These are phyloP conservation scores for Clarireedia sp. DNA, from an alignment of 2,329 filamentous ascomycete species.

Conservation along the genomic window DNA sequence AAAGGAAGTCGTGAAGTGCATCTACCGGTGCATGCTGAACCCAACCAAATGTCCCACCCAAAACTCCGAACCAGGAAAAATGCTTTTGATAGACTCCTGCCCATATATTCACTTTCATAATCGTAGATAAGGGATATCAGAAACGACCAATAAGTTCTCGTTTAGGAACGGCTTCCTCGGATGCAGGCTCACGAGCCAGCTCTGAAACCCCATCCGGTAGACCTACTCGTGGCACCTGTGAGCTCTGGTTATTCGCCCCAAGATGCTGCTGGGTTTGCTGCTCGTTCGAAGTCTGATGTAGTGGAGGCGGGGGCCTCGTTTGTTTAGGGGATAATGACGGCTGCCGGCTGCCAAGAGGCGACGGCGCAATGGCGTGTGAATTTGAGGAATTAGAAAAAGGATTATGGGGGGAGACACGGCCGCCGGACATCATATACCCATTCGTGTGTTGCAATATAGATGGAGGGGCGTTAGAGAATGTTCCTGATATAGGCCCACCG, in stretches of 20 bases:
- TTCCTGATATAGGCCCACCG: conserved; percentile 27
- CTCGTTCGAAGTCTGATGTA: conserved; percentile 9
- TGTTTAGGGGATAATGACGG: conserved; percentile 28
- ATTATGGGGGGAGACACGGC: conserved; percentile 27
- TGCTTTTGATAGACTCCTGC: conserved; percentile 7
- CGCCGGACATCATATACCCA: conserved; percentile 19
- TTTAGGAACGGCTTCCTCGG: not conserved
- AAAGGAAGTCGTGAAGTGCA: conserved; percentile 15
- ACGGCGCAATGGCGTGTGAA: conserved; percentile 26
- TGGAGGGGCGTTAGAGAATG: conserved; percentile 24
- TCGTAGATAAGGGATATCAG: conserved; percentile 19
- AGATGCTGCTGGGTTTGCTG: conserved; percentile 12
- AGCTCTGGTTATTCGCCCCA: conserved; percentile 8
- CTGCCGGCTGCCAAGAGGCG: conserved; percentile 28
- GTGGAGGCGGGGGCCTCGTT: conserved; percentile 15
- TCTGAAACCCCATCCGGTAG: conserved; percentile 12
- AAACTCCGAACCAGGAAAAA: conserved; percentile 13
- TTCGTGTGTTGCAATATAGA: conserved; percentile 23
- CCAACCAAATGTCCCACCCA: conserved; percentile 9
- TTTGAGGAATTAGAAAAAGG: conserved; percentile 24
- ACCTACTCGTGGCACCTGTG: conserved; percentile 16
- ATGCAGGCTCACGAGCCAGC: conserved; percentile 16
- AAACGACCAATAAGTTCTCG: conserved; percentile 19
- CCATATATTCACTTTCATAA: conserved; percentile 23
- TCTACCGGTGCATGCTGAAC: conserved; percentile 10